Conservation (phyloP, 768 basidiomycete genomes). For the Lepiota brunneoincarnata region DNA sequence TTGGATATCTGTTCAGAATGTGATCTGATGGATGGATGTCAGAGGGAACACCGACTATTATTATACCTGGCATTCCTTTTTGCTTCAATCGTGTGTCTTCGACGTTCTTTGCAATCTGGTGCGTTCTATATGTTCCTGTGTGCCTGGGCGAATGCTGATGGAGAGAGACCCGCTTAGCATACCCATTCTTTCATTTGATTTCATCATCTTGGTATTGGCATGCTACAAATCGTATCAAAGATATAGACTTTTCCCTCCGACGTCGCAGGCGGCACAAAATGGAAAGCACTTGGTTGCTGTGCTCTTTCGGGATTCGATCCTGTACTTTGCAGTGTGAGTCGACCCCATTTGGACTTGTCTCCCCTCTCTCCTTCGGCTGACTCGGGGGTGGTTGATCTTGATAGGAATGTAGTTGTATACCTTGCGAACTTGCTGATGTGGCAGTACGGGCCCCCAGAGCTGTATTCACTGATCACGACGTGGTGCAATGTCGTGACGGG, state of each 20-base stretch:
- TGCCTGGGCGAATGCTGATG: not conserved
- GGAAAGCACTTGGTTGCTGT: not conserved
- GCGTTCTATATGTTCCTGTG: not conserved
- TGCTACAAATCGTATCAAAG: slow-evolving; percentile 1
- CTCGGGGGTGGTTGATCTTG: not conserved
- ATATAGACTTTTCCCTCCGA: slow-evolving; percentile 1
- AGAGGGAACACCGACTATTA: not conserved
- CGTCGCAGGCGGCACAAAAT: not conserved
- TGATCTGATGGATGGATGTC: not conserved
- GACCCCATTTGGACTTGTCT: not conserved
- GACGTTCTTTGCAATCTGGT: slow-evolving; percentile 5
- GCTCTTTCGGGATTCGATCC: not conserved
- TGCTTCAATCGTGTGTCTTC: not conserved
- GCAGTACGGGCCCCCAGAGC: slow-evolving; percentile 1
- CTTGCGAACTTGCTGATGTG: slow-evolving; percentile 1
- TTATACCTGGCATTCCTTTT: slow-evolving; percentile 4
- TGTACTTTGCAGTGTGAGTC: slow-evolving; percentile 1
- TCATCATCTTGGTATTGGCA: not conserved
- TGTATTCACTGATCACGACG: not conserved
- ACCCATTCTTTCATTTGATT: slow-evolving; percentile 1
- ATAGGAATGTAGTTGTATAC: not conserved
- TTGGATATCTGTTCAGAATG: too few relatives aligned
- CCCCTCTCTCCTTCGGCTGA: too few relatives aligned
- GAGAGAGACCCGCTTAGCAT: not conserved
- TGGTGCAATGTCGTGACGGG: slow-evolving; percentile 4